Base-by-base conservation (phyloP, 257 asterid genomes). In the Nicotiana paniculata region DNA sequence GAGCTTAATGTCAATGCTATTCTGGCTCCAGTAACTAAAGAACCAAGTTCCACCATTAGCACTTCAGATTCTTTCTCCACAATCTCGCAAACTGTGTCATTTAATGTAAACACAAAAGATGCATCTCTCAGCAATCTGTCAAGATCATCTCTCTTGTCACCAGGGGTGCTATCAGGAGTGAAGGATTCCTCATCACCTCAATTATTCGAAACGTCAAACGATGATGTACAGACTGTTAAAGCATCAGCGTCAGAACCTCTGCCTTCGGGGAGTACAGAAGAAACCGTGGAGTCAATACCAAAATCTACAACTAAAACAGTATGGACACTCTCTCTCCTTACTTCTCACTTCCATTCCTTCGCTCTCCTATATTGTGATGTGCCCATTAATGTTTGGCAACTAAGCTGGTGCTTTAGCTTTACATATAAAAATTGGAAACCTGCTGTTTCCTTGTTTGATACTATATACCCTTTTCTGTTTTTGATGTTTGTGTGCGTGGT, bases 11-110 rank as follows among this genome's bases (percentile, higher is more conserved):
- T 74, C 55, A 77, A 48, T 77, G 58, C 77, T 81, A 53, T 15
- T 70, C 76, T 74, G 58, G 61, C 80, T 57, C 74, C 63, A 81
- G 78, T 54, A 72, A 16, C 21, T n/a, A 39, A 81, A 51, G 26
- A 72, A 83, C 57, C 75, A 51, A 68, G 58, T 2, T 76, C 89
- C 57, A 28, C 81, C 64, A 77, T 84, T 61, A 67, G 81, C 70
- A 83, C 87, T 77, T 62, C 83, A 18, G 63, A 18, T 62, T 78
- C 80, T 70, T 63, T 24, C 54, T 80, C 85, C 17, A 24, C 39
- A 54, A 8, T 64, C 69, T 43, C 68, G 18, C 55, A 39, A 51
- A 18, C 57, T 55, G 28, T 28, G 32, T 10, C 80, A 6, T 62
- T 77, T 48, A 67, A 51, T 70, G 57, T 37, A 26, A 63, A 66